These are phyloP conservation scores for Candida mattraensis DNA, from an alignment of 805 yeast species.

Conservation along the genomic window DNA sequence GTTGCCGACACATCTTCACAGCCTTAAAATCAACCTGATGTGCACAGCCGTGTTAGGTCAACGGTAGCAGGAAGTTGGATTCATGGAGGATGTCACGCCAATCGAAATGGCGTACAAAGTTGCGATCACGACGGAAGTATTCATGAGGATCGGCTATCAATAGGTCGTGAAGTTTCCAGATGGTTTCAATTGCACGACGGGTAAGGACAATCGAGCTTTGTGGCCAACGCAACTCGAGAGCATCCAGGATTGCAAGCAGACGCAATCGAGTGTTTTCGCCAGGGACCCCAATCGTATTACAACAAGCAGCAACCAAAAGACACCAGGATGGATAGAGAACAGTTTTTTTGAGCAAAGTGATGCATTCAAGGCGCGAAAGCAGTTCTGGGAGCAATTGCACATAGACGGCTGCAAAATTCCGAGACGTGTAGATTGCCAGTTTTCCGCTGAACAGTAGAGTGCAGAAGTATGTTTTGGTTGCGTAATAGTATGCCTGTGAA, in stretches of 20 bases:
- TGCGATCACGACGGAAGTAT: slow-evolving; percentile 3
- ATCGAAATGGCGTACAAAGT: slow-evolving; percentile 16
- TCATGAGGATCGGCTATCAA: slow-evolving; percentile 9
- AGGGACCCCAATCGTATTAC: slow-evolving; percentile 12
- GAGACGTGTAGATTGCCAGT: slow-evolving; percentile 9
- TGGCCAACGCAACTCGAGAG: slow-evolving; percentile 30
- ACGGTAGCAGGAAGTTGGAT: too few species aligned
- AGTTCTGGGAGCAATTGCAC: slow-evolving; percentile 11
- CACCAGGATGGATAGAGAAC: slow-evolving; percentile 35
- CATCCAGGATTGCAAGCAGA: slow-evolving; percentile 21
- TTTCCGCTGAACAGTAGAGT: slow-evolving; percentile 13
- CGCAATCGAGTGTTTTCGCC: slow-evolving; percentile 15
- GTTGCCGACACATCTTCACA: too few species aligned
- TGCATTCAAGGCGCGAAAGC: slow-evolving; percentile 7
- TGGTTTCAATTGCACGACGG: slow-evolving; percentile 25
- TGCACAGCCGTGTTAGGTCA: too few species aligned
- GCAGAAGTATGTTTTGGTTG: slow-evolving; percentile 22
- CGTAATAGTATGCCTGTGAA: slow-evolving; percentile 22
- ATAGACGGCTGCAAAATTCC: slow-evolving; percentile 10
- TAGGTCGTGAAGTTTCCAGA: slow-evolving; percentile 33
- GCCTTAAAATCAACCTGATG: too few species aligned
- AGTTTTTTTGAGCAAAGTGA: slow-evolving; percentile 13
- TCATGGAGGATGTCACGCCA: slow-evolving; percentile 35
- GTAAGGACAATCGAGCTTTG: slow-evolving; percentile 24
- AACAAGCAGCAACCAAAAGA: slow-evolving; percentile 25